Conservation (phyloP, 768 basidiomycete genomes). For the Lactarius sanguifluus region DNA sequence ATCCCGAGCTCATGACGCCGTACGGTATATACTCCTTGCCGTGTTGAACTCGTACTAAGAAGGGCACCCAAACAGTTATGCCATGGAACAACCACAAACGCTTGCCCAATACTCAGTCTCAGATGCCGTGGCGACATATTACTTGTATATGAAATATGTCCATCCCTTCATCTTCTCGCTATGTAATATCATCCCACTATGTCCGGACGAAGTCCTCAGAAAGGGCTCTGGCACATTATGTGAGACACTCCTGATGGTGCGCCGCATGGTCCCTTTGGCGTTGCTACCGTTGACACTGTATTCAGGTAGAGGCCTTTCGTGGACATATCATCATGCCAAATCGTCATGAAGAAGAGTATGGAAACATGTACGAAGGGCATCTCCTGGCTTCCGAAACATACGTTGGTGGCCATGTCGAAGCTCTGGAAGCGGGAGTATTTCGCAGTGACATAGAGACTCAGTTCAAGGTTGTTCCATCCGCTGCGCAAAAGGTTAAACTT, state of each 20-base stretch:
- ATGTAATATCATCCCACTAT: conserved; percentile 97
- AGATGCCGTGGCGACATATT: conserved; percentile 99
- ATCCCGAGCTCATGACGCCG: conserved; percentile 99
- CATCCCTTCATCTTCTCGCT: conserved; percentile 99
- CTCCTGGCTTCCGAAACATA: conserved; percentile 97
- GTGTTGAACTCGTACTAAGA: background rate
- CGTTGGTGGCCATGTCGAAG: conserved; percentile 98
- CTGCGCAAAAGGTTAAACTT: conserved; percentile 71
- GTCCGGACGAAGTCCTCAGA: conserved; percentile 92
- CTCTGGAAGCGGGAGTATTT: conserved; percentile 97
- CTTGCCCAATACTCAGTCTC: conserved; percentile 98
- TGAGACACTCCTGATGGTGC: conserved; percentile 95
- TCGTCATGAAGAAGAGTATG: conserved; percentile 88
- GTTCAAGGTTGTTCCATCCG: conserved; percentile 90
- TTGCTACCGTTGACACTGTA: conserved; percentile 8
- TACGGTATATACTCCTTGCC: conserved; percentile 44
- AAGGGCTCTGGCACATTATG: conserved; percentile 97
- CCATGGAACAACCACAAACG: conserved; percentile 90
- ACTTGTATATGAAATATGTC: conserved; percentile 99
- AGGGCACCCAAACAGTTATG: conserved; percentile 62
- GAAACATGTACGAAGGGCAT: conserved; percentile 94
- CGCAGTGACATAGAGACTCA: conserved; percentile 92
- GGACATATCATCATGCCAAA: conserved; percentile 97
- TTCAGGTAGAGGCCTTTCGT: conserved; percentile 91
- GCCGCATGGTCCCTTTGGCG: conserved; percentile 29